Conservation (phyloP, 192 early-diverging fungal genomes). For the Entomortierella beljakovae region DNA sequence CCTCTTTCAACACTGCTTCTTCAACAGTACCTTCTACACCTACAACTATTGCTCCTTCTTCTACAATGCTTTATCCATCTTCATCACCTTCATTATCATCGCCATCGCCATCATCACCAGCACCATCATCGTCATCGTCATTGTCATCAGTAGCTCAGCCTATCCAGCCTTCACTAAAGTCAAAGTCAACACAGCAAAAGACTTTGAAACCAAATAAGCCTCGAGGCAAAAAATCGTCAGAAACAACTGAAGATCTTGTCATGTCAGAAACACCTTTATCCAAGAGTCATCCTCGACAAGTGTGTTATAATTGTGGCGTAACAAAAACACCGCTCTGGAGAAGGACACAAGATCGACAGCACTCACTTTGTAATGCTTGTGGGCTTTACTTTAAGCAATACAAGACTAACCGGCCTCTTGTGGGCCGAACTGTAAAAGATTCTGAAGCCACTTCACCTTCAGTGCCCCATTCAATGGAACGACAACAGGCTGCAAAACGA, state of each 20-base stretch:
- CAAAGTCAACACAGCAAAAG: background rate
- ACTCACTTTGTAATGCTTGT: constrained; percentile 95
- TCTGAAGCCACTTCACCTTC: background rate
- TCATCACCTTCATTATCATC: background rate
- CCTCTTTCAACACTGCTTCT: constrained; percentile 9
- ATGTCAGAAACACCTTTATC: background rate
- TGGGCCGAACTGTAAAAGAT: constrained; percentile 30
- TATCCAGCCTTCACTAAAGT: background rate
- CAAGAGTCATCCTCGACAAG: constrained; percentile 27
- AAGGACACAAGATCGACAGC: constrained; percentile 75
- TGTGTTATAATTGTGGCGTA: constrained; percentile 78
- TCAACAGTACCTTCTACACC: constrained; percentile 2
- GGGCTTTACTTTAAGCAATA: constrained; percentile 97
- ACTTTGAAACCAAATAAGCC: background rate
- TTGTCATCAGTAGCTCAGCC: background rate
- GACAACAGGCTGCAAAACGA: constrained; percentile 18
- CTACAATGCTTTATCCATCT: constrained; percentile 26
- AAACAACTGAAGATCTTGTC: background rate
- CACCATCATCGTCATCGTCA: background rate
- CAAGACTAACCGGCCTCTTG: constrained; percentile 79
- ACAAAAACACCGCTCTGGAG: constrained; percentile 96
- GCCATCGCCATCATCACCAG: background rate
- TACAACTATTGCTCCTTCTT: constrained; percentile 32
- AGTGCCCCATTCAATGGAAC: background rate
- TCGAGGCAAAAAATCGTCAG: constrained; percentile 4